Evolutionary conservation across 108 stramenopile genomes (phyloP), one percentile per base, ranked within the genome.

Genomic region (Nitzschia sp.): DNA sequence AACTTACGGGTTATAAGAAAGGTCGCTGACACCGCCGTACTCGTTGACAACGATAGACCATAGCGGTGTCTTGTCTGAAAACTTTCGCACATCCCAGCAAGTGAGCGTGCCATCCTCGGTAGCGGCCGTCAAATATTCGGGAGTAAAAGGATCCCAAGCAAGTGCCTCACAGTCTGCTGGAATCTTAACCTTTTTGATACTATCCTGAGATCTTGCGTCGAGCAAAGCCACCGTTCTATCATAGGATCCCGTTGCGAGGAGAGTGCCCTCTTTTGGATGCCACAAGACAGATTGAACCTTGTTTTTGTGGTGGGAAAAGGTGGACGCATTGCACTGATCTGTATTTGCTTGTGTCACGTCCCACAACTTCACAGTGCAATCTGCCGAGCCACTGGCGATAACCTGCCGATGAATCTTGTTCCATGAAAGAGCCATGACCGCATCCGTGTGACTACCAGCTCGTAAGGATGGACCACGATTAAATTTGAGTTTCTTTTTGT

Each of bases 351-450:
- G 72, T 26, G 96, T 95, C 21, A 96, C 88, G 74, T 98, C 96
- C 95, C 95, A 96, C 28, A 96, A 57, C 71, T 99, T 99, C 11
- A 99, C 97, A 19, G 98, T 98, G 13, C 71, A 78, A 82, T 99
- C 99, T 1, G 98, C 98, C 1, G 96, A 97, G 27, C 97, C 97
- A 80, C 95, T 96, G 3, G 97, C 95, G 55, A 98, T 79, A 1
- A 98, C 97, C 61, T 98, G 95, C 18, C 90, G 79, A 74, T 98
- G 97, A 46, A 94, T 80, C 33, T 82, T 71, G 79, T 98, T 98
- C 99, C 99, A 99, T 46, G 89, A 88, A 53, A 99, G 77, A 15
- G 91, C 78, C 95, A 99, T 97, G 23, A 99, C 97, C 18, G 98
- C 98, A 72, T 97, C 98, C 3, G 89, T 96, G 74, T 99, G 98